Conservation (phyloP, 176 grass and related monocot genomes). For the Avena atlantica region DNA sequence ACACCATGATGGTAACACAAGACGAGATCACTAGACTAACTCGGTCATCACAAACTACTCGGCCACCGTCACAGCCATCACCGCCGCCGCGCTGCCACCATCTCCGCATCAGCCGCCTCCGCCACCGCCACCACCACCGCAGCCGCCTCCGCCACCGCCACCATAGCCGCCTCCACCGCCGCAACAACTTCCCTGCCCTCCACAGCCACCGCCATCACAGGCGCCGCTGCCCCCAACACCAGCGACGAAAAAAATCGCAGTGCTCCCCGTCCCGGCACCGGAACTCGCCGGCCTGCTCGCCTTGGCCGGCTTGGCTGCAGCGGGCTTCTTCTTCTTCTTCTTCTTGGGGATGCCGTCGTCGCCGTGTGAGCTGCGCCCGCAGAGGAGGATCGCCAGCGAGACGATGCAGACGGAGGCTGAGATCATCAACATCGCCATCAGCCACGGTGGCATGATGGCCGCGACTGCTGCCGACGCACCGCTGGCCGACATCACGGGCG, state of each 20-base stretch:
- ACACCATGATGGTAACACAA: background rate
- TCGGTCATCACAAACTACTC: slow-evolving; percentile 17
- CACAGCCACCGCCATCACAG: background rate
- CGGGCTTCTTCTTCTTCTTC: slow-evolving; percentile 2
- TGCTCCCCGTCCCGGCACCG: background rate
- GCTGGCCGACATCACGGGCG: background rate
- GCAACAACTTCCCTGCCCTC: background rate
- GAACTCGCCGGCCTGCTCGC: background rate
- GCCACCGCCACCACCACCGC: background rate
- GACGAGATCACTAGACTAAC: background rate
- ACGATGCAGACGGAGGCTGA: background rate
- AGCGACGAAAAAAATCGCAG: background rate
- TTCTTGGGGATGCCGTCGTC: background rate
- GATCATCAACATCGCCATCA: slow-evolving; percentile 23
- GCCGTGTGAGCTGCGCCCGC: slow-evolving; percentile 6
- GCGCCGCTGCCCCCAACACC: too few species aligned
- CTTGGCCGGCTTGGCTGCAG: background rate
- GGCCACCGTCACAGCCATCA: background rate
- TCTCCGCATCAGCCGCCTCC: background rate
- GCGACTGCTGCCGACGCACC: background rate
- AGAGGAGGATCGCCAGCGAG: slow-evolving; percentile 47
- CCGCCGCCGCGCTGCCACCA: background rate
- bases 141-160: background rate
- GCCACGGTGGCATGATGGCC: background rate
- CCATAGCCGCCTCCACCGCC: background rate